These are phyloP conservation scores for Leavenworthia alabamica DNA, from an alignment of 345 rosid species.

Conservation along the genomic window DNA sequence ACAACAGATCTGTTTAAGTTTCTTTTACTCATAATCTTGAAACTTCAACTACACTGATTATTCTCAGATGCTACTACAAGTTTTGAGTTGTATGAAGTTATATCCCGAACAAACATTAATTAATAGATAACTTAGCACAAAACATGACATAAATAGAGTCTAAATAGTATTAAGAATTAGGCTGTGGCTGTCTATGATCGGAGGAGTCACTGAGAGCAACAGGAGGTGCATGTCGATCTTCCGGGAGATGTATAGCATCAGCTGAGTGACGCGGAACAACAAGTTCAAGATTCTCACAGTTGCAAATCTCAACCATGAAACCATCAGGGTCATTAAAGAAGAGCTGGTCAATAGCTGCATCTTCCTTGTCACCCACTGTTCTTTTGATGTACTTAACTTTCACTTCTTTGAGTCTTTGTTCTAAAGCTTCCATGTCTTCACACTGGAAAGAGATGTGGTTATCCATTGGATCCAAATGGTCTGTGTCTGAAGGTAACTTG, in stretches of 20 bases:
- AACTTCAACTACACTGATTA: neutral
- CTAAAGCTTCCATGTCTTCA: conserved; percentile 47
- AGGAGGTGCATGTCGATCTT: conserved; percentile 29
- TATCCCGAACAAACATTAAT: neutral
- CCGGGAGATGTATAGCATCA: conserved; percentile 10
- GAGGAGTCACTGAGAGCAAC: neutral
- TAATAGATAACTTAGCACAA: neutral
- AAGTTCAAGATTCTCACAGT: conserved; percentile 70
- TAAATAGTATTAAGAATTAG: neutral
- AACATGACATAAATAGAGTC: neutral
- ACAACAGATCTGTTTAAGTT: conserved; percentile 2
- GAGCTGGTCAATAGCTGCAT: conserved; percentile 47
- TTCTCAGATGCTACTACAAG: neutral
- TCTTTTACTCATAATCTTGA: neutral
- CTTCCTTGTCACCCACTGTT: conserved; percentile 37
- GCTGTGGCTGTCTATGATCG: neutral
- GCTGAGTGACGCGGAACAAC: conserved; percentile 38
- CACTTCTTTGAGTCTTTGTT: conserved; percentile 41
- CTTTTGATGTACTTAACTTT: conserved; percentile 46
- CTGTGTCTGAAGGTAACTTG: conserved; percentile 32
- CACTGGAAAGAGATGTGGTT: conserved; percentile 76
- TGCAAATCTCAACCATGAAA: conserved; percentile 75
- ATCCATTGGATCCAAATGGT: conserved; percentile 49
- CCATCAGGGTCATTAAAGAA: conserved; percentile 73
- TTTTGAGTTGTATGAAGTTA: neutral